phyloP scores from a whole-genome alignment of 306 rosid genomes.

The Cucumis melo region DNA sequence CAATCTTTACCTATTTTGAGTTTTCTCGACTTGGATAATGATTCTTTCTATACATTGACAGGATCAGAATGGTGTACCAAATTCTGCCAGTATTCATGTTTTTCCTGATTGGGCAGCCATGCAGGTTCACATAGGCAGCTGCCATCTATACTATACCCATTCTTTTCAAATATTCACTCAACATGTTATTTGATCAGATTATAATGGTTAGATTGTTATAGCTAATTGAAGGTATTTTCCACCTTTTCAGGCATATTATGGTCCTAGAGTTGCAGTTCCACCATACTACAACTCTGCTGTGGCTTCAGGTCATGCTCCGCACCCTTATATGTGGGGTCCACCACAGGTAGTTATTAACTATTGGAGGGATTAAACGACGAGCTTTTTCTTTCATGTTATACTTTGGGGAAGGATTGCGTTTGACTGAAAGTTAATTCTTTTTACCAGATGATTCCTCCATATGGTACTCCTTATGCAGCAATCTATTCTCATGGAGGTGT shows the following conservation, averaged over 20 bases:
- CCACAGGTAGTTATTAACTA: constrained; percentile 56
- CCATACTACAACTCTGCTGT: constrained; percentile 68
- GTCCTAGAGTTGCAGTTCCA: constrained; percentile 69
- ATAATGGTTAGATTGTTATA: not conserved
- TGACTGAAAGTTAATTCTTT: constrained; percentile 3
- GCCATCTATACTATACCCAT: not conserved
- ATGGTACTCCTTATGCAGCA: constrained; percentile 81
- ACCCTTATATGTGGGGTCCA: constrained; percentile 93
- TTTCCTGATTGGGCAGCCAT: constrained; percentile 93
- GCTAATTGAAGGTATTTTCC: constrained; percentile 2
- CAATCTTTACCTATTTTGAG: not conserved
- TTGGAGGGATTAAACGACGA: not conserved
- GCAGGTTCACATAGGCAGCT: constrained; percentile 50
- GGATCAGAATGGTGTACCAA: constrained; percentile 45
- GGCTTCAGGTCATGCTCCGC: constrained; percentile 76
- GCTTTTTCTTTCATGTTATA: not conserved
- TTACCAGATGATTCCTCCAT: constrained; percentile 86
- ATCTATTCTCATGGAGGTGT: constrained; percentile 75
- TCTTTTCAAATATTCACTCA: not conserved
- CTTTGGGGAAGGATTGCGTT: not conserved
- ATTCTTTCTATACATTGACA: constrained; percentile 13
- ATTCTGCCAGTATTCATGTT: constrained; percentile 46
- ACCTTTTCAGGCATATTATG: constrained; percentile 70
- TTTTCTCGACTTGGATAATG: not conserved
- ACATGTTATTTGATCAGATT: not conserved